A percentile compares a stretch with the other conserved stretches of the same genome.
phyloP scores from a whole-genome alignment of 805 yeast species.

The Saturnispora sekii region DNA sequence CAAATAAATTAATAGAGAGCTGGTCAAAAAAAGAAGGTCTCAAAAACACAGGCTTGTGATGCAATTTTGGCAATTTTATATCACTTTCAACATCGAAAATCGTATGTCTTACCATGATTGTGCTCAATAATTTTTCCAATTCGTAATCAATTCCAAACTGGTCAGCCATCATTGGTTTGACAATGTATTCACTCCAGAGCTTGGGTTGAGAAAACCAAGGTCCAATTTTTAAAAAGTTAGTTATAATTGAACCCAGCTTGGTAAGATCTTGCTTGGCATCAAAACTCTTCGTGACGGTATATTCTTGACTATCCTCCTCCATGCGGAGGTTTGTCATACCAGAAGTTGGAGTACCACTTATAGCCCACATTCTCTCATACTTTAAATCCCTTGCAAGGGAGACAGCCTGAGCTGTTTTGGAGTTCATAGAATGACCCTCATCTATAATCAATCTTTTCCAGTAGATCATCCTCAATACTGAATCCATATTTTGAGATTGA shows the following conservation, averaged over 20 bases:
- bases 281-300: conserved; percentile 40
- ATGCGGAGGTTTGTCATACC: conserved; percentile 54
- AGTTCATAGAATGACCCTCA: conserved; percentile 61
- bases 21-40: conserved; percentile 55
- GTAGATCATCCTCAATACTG: conserved; percentile 34
- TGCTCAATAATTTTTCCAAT: conserved; percentile 33
- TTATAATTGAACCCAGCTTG: conserved; percentile 42
- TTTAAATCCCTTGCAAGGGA: conserved; percentile 36
- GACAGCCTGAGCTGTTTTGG: conserved; percentile 42
- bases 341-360: conserved; percentile 68
- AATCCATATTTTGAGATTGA: conserved; percentile 28
- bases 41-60: conserved; percentile 48
- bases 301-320: conserved; percentile 27
- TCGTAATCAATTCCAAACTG: conserved; percentile 33
- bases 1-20: conserved; percentile 52
- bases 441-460: conserved; percentile 71
- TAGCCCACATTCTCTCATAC: conserved; percentile 63
- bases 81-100: conserved; percentile 46
- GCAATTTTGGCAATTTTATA: conserved; percentile 46
- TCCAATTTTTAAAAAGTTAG: conserved; percentile 45
- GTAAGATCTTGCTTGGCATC: conserved; percentile 43
- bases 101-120: conserved; percentile 48
- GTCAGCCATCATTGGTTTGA: conserved; percentile 38
- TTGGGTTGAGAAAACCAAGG: conserved; percentile 44
- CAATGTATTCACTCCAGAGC: conserved; percentile 37